Base-by-base conservation (phyloP, 371 early-diverging fungal genomes). In the Funneliformis caledonium region DNA sequence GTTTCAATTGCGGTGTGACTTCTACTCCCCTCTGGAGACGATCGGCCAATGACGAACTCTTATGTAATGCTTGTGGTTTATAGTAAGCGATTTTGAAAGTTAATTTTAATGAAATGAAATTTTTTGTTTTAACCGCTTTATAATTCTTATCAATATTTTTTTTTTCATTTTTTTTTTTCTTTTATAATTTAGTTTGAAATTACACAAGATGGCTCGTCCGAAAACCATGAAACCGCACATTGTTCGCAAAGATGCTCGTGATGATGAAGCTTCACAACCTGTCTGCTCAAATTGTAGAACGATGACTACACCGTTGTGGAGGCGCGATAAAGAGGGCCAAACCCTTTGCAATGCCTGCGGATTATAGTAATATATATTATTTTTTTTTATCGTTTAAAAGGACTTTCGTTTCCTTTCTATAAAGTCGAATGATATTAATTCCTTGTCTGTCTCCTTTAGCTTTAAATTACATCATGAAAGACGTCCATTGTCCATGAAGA, bases 1-100 rank as follows among this genome's bases (percentile, higher is more conserved):
- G 98, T 86, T 89, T 90, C 64, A 98, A 99, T 85, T 98, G 98
- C 88, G 83, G 88, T 8, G 96, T 97, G 4, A 93, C 91, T 1
- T 89, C 88, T 31, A 99, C 99, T 2, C 98, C 99, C 1, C 91
- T 98, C 43, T 99, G 99, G 99, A 90, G 99, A 60, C 90, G 98
- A 65, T 94, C 95, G 82, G 90, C 89, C 59, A 88, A 92, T 59
- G 96, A 95, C 31, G 89, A 91, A 50, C 88, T 92, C 64, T 86
- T 98, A 64, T 99, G 99, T 88, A 99, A 98, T 85, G 98, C 99
- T 1, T 99, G 99, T 83, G 98, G 98, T 19, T 86, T 99, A 78
- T 99, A 98, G 87, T 94, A 88, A 89, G 87, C 87, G 56, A 19
- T 52, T 37, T 37, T 37, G 37, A 37, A 37, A 37, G 3, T 2